A percentile compares a stretch with the other conserved stretches of the same genome.
phyloP scores from a whole-genome alignment of 805 yeast species.

The Nakazawaea pomicola region DNA sequence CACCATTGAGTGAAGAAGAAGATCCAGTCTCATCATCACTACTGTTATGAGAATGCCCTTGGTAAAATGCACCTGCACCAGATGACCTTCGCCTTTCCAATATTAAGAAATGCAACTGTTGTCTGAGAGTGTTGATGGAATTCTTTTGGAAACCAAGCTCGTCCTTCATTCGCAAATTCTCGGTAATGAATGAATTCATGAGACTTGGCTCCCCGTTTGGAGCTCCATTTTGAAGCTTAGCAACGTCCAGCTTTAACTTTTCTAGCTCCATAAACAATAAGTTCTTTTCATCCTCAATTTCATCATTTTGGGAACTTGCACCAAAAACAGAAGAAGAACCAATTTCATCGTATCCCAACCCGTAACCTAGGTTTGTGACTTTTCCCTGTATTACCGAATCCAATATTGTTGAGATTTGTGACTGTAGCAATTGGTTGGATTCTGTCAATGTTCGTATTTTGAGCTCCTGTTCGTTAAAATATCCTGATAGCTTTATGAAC shows the following conservation, averaged over 20 bases:
- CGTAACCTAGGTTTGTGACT: conserved; percentile 44
- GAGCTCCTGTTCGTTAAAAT: conserved; percentile 22
- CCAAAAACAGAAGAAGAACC: conserved; percentile 13
- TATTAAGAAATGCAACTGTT: conserved; percentile 45
- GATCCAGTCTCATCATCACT: conserved; percentile 9
- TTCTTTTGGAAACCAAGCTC: conserved; percentile 42
- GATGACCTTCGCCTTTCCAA: conserved; percentile 32
- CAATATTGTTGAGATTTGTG: conserved; percentile 39
- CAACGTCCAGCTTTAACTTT: conserved; percentile 35
- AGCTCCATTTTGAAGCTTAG: conserved; percentile 2
- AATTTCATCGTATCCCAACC: conserved; percentile 42
- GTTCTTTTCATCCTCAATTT: conserved; percentile 20
- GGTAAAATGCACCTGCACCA: background rate
- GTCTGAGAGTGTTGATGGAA: conserved; percentile 39
- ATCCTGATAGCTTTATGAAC: conserved; percentile 21
- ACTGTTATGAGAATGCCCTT: background rate
- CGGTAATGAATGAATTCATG: conserved; percentile 30
- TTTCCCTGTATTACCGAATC: conserved; percentile 45
- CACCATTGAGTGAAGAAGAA: conserved; percentile 2
- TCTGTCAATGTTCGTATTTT: conserved; percentile 24
- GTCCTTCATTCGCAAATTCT: conserved; percentile 37
- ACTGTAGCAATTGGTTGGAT: conserved; percentile 36
- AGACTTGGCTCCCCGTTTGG: conserved; percentile 14
- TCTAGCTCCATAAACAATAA: conserved; percentile 38
- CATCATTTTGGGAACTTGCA: conserved; percentile 6